These are phyloP conservation scores for Daldinia concentrica DNA, from an alignment of 495 filamentous ascomycete genomes.

Conservation along the genomic window DNA sequence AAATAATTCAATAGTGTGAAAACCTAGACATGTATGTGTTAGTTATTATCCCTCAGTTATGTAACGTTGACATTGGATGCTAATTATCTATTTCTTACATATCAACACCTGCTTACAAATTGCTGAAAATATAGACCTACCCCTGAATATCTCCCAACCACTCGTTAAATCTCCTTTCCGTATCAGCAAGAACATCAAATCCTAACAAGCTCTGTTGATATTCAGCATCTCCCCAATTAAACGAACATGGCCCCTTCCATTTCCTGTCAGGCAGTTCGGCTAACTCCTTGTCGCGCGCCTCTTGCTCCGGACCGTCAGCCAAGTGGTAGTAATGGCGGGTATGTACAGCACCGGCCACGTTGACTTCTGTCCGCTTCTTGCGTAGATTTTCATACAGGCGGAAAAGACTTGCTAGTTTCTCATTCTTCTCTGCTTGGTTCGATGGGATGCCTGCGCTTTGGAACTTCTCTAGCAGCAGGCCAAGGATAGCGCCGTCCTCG, in stretches of 20 bases:
- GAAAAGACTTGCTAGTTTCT: neutral
- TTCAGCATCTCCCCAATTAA: neutral
- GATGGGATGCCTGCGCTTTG: neutral
- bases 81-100: too few species aligned
- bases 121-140: too few species aligned
- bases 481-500: neutral
- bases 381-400: neutral
- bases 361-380: neutral
- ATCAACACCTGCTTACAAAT: too few species aligned
- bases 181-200: neutral
- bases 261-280: neutral
- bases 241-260: neutral
- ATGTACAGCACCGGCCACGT: neutral
- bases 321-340: neutral
- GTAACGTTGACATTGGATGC: too few species aligned
- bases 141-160: neutral
- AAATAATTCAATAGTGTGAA: too few species aligned
- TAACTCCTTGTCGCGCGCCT: neutral
- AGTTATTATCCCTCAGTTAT: too few species aligned
- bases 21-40: too few species aligned
- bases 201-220: neutral
- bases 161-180: neutral
- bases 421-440: neutral
- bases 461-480: neutral
- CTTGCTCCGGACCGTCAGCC: neutral